These are phyloP conservation scores for Epichloe baconii DNA, from an alignment of 2,329 filamentous ascomycete genomes.

Conservation along the genomic window DNA sequence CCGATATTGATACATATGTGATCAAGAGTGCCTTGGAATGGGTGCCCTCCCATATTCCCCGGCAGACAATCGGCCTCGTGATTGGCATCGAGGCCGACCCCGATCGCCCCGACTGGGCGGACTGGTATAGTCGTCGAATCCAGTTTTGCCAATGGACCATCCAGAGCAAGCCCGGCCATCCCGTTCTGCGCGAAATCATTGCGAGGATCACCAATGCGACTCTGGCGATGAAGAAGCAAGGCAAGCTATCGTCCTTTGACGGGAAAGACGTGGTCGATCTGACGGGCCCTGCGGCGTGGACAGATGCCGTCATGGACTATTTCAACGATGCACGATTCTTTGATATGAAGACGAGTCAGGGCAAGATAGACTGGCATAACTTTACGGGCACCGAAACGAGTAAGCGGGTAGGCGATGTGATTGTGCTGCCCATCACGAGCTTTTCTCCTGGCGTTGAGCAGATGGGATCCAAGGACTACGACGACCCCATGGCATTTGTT, in stretches of 20 bases:
- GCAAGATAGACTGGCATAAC: slow-evolving; percentile 70
- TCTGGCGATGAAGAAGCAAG: slow-evolving; percentile 55
- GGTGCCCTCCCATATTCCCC: slow-evolving; percentile 68
- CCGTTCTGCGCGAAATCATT: slow-evolving; percentile 78
- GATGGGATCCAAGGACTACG: slow-evolving; percentile 78
- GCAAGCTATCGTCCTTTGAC: slow-evolving; percentile 44
- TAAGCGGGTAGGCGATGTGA: slow-evolving; percentile 84
- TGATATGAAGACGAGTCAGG: slow-evolving; percentile 56
- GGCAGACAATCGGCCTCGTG: slow-evolving; percentile 68
- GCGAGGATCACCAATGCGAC: slow-evolving; percentile 74
- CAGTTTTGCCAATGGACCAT: slow-evolving; percentile 99
- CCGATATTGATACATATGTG: slow-evolving; percentile 82
- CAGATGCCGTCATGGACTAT: slow-evolving; percentile 80
- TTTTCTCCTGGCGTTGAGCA: slow-evolving; percentile 91
- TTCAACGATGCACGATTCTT: slow-evolving; percentile 89
- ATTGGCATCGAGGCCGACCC: slow-evolving; percentile 95
- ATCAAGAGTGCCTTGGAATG: slow-evolving; percentile 75
- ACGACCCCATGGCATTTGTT: slow-evolving; percentile 94
- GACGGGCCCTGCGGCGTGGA: slow-evolving; percentile 90
- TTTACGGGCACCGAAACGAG: slow-evolving; percentile 77
- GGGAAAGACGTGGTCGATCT: slow-evolving; percentile 80
- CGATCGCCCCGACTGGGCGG: slow-evolving; percentile 78
- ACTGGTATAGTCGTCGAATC: slow-evolving; percentile 93
- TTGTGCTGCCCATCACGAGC: slow-evolving; percentile 89
- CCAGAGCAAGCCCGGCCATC: slow-evolving; percentile 87